These are phyloP conservation scores for Lasiodiplodia sp. DNA, from an alignment of 2,329 filamentous ascomycete species.

Conservation along the genomic window DNA sequence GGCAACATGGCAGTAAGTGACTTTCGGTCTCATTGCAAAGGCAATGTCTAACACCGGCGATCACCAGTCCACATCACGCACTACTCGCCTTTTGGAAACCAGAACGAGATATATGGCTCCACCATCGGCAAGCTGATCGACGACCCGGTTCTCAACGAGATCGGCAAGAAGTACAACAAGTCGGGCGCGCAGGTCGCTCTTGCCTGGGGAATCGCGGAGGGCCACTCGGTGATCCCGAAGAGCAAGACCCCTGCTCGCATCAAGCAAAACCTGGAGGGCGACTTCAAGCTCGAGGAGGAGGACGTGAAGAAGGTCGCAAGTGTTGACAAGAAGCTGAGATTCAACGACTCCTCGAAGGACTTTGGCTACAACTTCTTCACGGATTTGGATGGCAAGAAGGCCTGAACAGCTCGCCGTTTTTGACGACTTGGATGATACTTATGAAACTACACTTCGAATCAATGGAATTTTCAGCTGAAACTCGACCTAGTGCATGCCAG, in stretches of 20 bases:
- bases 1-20: slow-evolving; percentile 58
- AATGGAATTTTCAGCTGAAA: not conserved
- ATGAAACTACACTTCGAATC: not conserved
- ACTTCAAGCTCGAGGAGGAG: slow-evolving; percentile 65
- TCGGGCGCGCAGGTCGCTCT: slow-evolving; percentile 83
- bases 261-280: slow-evolving; percentile 46
- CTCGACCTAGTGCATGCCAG: not conserved
- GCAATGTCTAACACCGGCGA: slow-evolving; percentile 73
- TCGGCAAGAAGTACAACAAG: slow-evolving; percentile 76
- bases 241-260: slow-evolving; percentile 41
- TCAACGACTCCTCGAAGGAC: slow-evolving; percentile 64
- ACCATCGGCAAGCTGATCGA: slow-evolving; percentile 73
- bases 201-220: slow-evolving; percentile 85
- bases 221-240: slow-evolving; percentile 84
- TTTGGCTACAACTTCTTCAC: slow-evolving; percentile 67
- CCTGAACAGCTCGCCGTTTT: not conserved
- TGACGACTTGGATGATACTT: not conserved
- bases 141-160: slow-evolving; percentile 68
- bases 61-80: slow-evolving; percentile 78
- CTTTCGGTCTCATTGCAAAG: slow-evolving; percentile 68
- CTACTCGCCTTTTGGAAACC: slow-evolving; percentile 84
- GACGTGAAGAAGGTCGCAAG: slow-evolving; percentile 58
- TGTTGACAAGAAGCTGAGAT: slow-evolving; percentile 68
- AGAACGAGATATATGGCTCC: slow-evolving; percentile 67
- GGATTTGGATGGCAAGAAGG: slow-evolving; percentile 65